A percentile compares a stretch with the other conserved stretches of the same genome.
phyloP scores from a whole-genome alignment of 257 asterid genomes.

The Petunia axillaris region DNA sequence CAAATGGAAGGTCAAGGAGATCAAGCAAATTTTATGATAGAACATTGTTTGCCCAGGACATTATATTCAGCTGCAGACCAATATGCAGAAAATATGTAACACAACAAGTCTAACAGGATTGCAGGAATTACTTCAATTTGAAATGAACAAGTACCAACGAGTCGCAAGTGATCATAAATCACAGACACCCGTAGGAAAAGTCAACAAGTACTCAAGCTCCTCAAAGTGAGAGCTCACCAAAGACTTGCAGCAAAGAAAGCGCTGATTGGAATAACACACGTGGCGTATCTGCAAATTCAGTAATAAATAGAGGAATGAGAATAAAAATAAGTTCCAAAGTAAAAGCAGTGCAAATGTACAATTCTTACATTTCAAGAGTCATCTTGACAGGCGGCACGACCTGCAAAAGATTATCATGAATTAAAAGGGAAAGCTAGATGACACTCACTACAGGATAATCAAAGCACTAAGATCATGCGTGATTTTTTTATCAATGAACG shows the following conservation, averaged over 20 bases:
- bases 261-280: constrained; percentile 96
- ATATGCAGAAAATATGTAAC: background rate
- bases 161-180: constrained; percentile 20
- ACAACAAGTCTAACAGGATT: background rate
- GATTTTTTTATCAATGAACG: background rate
- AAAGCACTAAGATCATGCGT: constrained; percentile 20
- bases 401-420: constrained; percentile 49
- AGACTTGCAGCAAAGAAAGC: constrained; percentile 94
- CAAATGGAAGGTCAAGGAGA: constrained; percentile 1
- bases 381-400: constrained; percentile 93
- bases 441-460: background rate
- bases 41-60: background rate
- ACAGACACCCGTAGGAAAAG: background rate
- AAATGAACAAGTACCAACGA: constrained; percentile 1
- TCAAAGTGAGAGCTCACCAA: constrained; percentile 55
- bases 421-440: constrained; percentile 15
- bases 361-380: constrained; percentile 88
- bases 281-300: constrained; percentile 76
- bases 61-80: background rate
- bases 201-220: background rate
- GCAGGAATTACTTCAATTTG: background rate
- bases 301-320: constrained; percentile 26
- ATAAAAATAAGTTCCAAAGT: constrained; percentile 22
- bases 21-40: background rate
- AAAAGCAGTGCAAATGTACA: constrained; percentile 26